Evolutionary conservation across 208 protist genomes (phyloP), one percentile per base, ranked within the genome.

Genomic region (Novymonas esmeraldas): DNA sequence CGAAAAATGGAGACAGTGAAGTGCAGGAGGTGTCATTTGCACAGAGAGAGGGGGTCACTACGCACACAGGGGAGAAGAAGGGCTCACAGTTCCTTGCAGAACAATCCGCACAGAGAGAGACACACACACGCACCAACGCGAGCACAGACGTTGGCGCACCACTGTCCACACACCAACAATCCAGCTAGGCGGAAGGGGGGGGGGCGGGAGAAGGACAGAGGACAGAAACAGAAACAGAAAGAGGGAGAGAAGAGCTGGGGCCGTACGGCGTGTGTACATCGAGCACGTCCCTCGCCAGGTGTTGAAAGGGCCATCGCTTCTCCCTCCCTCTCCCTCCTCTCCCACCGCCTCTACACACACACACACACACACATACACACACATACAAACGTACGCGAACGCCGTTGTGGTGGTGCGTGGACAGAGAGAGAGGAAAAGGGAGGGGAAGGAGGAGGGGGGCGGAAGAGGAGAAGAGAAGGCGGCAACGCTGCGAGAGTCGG

Each of bases 91-190:
- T n/a, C n/a, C n/a, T n/a, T n/a, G n/a, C n/a, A n/a, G n/a, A n/a
- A n/a, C 18, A 41, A 6, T 57, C 1, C 18, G 22, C 28, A 54
- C 28, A 51, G 6, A 51, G 52, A 58, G 52, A n/a, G 20, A 18
- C 28, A 61, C 33, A 46, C 56, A 64, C n/a, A 54, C 59, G 29
- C 29, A 64, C 18, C 16, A 58, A 60, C 63, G 36, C 16, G n/a
- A 36, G 20, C 6, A 63, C 11, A 49, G 39, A 60, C 6, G 39
- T 31, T 11, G 55, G 31, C 22, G 39, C 33, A 54, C 42, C 26
- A 11, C 20, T 57, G 46, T 41, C n/a, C 28, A 57, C 33, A 61
- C 6, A 20, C 29, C n/a, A n/a, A n/a, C n/a, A n/a, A n/a, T n/a
- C n/a, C n/a, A n/a, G n/a, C n/a, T n/a, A n/a, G n/a, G n/a, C n/a